A percentile compares a stretch with the other conserved stretches of the same genome.
phyloP scores from a whole-genome alignment of 2,329 filamentous ascomycete species.

The Cladosporium sp. region DNA sequence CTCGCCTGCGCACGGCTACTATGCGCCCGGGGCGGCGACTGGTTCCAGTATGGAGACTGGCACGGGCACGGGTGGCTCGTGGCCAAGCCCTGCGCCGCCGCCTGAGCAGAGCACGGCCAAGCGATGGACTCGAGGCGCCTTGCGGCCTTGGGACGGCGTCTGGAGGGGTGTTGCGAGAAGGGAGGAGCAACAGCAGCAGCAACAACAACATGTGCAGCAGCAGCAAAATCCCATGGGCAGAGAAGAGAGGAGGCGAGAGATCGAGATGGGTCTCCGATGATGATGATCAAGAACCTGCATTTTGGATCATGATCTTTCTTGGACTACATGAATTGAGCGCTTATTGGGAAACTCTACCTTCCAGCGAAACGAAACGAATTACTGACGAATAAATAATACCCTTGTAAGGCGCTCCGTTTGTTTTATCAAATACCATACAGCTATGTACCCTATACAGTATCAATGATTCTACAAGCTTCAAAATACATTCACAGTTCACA shows the following conservation, averaged over 20 bases:
- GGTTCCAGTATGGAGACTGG: not conserved
- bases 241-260: slow-evolving; percentile 40
- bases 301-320: not conserved
- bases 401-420: not conserved
- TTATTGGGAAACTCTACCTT: not conserved
- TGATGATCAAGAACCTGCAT: not conserved
- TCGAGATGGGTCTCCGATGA: slow-evolving; percentile 38
- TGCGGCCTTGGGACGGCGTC: slow-evolving; percentile 36
- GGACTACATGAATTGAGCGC: not conserved
- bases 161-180: slow-evolving; percentile 27
- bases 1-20: slow-evolving; percentile 26
- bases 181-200: slow-evolving; percentile 14
- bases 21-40: slow-evolving; percentile 25
- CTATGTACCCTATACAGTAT: not conserved
- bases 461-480: not conserved
- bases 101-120: slow-evolving; percentile 1
- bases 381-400: not conserved
- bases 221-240: slow-evolving; percentile 38
- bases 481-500: not conserved
- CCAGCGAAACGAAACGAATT: not conserved
- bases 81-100: slow-evolving; percentile 9
- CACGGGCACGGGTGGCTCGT: slow-evolving; percentile 22
- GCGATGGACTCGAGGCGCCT: slow-evolving; percentile 3
- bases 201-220: slow-evolving; percentile 28
- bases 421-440: not conserved